phyloP scores from a whole-genome alignment of 768 basidiomycete species.

The Wakefieldia striispora region DNA sequence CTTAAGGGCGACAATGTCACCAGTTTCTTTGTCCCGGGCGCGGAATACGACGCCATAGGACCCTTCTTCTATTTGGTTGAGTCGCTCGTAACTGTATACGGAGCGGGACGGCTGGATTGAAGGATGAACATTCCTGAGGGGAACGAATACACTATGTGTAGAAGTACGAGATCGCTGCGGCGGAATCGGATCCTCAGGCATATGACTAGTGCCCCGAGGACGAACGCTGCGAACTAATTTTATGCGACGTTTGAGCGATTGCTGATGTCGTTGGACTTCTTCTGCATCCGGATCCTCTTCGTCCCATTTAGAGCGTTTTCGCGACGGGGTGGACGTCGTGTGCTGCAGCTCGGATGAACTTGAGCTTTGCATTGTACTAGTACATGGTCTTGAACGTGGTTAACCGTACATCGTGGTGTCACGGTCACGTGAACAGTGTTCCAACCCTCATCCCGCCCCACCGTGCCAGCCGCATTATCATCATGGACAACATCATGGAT shows the following conservation, averaged over 20 bases:
- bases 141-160: constrained; percentile 69
- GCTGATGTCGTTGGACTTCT: constrained; percentile 32
- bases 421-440: too few species aligned
- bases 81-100: constrained; percentile 88
- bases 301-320: constrained; percentile 79
- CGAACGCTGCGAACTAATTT: constrained; percentile 37
- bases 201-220: constrained; percentile 15
- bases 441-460: too few species aligned
- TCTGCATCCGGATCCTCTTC: constrained; percentile 45
- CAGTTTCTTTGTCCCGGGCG: constrained; percentile 92
- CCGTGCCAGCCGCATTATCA: too few species aligned
- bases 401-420: too few species aligned
- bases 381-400: too few species aligned
- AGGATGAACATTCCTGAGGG: constrained; percentile 74
- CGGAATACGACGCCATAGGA: constrained; percentile 97
- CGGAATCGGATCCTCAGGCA: constrained; percentile 16
- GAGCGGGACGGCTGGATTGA: constrained; percentile 83
- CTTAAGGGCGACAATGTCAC: constrained; percentile 95
- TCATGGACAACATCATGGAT: constrained; percentile 25
- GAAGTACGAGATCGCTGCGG: constrained; percentile 14
- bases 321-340: constrained; percentile 51
- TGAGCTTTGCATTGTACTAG: constrained; percentile 9
- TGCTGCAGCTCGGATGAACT: constrained; percentile 22
- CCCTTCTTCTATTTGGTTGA: constrained; percentile 99
- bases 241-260: constrained; percentile 53